phyloP scores from a whole-genome alignment of 176 grass and related monocot genomes.

The Puya raimondii region DNA sequence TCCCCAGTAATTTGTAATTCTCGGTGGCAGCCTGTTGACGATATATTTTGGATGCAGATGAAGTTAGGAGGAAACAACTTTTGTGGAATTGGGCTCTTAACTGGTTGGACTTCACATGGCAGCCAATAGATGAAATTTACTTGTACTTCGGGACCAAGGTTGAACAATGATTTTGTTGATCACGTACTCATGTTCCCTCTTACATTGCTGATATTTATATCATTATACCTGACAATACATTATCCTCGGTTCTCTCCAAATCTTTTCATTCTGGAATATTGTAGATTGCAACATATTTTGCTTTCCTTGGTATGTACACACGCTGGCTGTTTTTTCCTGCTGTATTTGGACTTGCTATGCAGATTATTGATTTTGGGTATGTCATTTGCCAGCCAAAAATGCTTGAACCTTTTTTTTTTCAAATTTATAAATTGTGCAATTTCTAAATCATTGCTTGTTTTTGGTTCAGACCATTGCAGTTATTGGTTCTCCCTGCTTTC shows the following conservation, averaged over 20 bases:
- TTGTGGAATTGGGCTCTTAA: constrained; percentile 91
- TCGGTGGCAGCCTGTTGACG: constrained; percentile 6
- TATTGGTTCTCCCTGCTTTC: constrained; percentile 86
- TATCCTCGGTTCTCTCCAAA: background rate
- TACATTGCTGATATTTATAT: background rate
- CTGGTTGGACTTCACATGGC: constrained; percentile 96
- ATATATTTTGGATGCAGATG: constrained; percentile 41
- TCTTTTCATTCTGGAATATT: constrained; percentile 15
- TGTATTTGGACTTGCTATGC: constrained; percentile 69
- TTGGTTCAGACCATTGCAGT: constrained; percentile 63
- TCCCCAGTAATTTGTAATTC: constrained; percentile 10
- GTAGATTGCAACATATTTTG: constrained; percentile 95
- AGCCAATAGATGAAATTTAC: constrained; percentile 95
- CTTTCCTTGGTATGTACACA: constrained; percentile 97
- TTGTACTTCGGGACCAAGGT: constrained; percentile 95
- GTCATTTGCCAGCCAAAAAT: background rate
- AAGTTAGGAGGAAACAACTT: constrained; percentile 80
- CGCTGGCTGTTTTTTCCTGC: constrained; percentile 92
- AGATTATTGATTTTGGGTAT: constrained; percentile 94
- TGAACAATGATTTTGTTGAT: constrained; percentile 1
- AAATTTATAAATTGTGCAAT: constrained; percentile 1
- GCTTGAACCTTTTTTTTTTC: background rate
- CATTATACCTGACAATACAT: background rate
- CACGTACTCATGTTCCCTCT: background rate
- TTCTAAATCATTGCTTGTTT: constrained; percentile 25